phyloP scores from a whole-genome alignment of 345 rosid species.

The Populus nigra region DNA sequence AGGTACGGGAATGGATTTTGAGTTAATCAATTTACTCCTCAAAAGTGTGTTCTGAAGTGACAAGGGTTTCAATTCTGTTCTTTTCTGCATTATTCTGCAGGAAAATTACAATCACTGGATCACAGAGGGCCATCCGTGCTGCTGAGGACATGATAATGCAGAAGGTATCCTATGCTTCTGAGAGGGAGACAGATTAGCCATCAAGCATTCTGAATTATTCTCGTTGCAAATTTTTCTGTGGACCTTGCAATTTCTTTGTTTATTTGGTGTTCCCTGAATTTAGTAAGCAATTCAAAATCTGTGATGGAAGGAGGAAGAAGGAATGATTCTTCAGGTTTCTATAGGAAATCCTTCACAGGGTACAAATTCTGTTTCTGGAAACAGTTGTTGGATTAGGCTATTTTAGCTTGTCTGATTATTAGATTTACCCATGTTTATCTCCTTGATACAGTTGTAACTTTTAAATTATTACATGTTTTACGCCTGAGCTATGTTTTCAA shows the following conservation, averaged over 20 bases:
- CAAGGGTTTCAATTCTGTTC: background rate
- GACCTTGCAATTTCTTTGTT: constrained; percentile 13
- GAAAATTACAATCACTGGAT: constrained; percentile 92
- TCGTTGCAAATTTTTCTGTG: constrained; percentile 11
- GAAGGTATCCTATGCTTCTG: constrained; percentile 83
- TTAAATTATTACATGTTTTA: constrained; percentile 4
- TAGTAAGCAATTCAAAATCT: constrained; percentile 20
- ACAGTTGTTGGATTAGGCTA: constrained; percentile 13
- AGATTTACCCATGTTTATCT: constrained; percentile 23
- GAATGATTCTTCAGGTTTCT: constrained; percentile 18
- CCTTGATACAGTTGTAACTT: constrained; percentile 29
- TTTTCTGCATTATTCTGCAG: constrained; percentile 36
- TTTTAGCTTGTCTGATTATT: constrained; percentile 12
- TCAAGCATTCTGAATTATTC: constrained; percentile 15
- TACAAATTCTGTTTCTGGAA: constrained; percentile 12
- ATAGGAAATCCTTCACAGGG: constrained; percentile 25
- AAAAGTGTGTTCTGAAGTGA: background rate
- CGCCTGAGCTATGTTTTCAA: background rate
- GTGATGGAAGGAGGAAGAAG: constrained; percentile 11
- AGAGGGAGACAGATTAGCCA: constrained; percentile 62
- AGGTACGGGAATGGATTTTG: constrained; percentile 45
- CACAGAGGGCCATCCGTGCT: constrained; percentile 76
- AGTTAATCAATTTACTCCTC: background rate
- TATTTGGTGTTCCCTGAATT: constrained; percentile 12
- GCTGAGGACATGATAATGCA: constrained; percentile 94